Evolutionary conservation across 1,284 basidiomycete genomes (phyloP).

Genomic region (Leccinum pachyderme): DNA sequence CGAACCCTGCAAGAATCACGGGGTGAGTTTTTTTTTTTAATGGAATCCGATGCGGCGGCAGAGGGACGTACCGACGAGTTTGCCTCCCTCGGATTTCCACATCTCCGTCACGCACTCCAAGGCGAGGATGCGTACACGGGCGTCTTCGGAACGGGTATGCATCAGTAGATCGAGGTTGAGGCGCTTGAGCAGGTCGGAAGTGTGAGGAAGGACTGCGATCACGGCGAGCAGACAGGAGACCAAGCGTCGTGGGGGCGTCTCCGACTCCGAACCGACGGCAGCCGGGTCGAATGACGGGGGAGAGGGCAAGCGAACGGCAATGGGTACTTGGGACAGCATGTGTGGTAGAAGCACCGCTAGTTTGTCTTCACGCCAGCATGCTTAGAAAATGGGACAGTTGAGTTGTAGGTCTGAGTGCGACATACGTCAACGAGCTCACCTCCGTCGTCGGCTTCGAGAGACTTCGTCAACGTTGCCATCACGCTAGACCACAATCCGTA

Average conservation of each 20-base stretch:
- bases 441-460: conserved; percentile 79
- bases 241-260: conserved; percentile 13
- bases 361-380: conserved; percentile 87
- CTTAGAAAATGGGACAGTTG: conserved; percentile 38
- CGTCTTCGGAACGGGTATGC: conserved; percentile 81
- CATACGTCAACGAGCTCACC: conserved; percentile 43
- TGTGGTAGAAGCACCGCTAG: conserved; percentile 44
- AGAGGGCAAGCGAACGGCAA: conserved; percentile 7
- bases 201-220: conserved; percentile 15
- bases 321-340: conserved; percentile 25
- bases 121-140: conserved; percentile 64
- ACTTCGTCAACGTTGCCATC: conserved; percentile 65
- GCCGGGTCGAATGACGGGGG: neutral
- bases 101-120: conserved; percentile 67
- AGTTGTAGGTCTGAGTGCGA: neutral
- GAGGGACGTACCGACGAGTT: conserved; percentile 57
- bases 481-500: conserved; percentile 63
- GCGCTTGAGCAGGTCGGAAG: conserved; percentile 61
- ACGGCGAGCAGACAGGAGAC: conserved; percentile 22
- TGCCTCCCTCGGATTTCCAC: conserved; percentile 78
- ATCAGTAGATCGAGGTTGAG: conserved; percentile 86
- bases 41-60: no score
- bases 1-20: conserved; percentile 49
- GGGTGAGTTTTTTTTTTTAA: neutral
- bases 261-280: neutral